Conservation (phyloP, 2,329 filamentous ascomycete genomes). For the Leptographium radiaticola region DNA sequence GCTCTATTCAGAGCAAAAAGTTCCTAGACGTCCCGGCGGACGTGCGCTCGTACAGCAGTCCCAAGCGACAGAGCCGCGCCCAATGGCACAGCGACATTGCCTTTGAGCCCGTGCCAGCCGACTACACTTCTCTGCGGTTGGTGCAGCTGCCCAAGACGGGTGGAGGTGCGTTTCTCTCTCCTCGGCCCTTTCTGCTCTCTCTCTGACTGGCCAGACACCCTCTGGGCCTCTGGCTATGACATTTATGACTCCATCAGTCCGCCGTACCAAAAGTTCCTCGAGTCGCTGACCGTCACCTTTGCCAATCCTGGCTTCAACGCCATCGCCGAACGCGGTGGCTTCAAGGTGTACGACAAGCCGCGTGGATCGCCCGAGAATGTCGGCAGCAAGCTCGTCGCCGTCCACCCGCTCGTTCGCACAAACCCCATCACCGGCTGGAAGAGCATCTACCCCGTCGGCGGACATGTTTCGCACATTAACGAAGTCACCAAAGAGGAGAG, state of each 20-base stretch:
- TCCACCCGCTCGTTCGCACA: conserved; percentile 15
- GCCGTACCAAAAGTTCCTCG: conserved; percentile 15
- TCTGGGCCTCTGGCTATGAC: conserved; percentile 29
- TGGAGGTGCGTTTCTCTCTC: conserved; percentile 20
- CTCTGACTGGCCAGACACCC: conserved; percentile 13
- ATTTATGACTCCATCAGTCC: conserved; percentile 23
- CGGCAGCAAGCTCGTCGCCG: conserved; percentile 2
- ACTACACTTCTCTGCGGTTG: conserved; percentile 32
- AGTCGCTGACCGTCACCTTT: conserved; percentile 17
- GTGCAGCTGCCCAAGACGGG: conserved; percentile 26
- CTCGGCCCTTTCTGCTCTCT: not conserved
- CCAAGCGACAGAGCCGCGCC: conserved; percentile 21
- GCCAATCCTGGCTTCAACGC: conserved; percentile 19
- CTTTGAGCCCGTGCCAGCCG: conserved; percentile 31
- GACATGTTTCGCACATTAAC: conserved; percentile 16
- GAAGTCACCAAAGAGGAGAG: conserved; percentile 21
- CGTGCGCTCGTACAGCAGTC: conserved; percentile 19
- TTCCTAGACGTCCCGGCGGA: conserved; percentile 26
- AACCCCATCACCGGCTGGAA: conserved; percentile 21
- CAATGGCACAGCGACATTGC: conserved; percentile 19
- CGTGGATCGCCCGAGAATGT: conserved; percentile 17
- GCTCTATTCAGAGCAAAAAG: conserved; percentile 26
- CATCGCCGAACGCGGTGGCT: conserved; percentile 22
- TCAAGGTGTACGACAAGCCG: conserved; percentile 19
- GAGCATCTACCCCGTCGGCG: conserved; percentile 19